phyloP scores from a whole-genome alignment of 495 filamentous ascomycete genomes.

The Parachaetomium inaequale region DNA sequence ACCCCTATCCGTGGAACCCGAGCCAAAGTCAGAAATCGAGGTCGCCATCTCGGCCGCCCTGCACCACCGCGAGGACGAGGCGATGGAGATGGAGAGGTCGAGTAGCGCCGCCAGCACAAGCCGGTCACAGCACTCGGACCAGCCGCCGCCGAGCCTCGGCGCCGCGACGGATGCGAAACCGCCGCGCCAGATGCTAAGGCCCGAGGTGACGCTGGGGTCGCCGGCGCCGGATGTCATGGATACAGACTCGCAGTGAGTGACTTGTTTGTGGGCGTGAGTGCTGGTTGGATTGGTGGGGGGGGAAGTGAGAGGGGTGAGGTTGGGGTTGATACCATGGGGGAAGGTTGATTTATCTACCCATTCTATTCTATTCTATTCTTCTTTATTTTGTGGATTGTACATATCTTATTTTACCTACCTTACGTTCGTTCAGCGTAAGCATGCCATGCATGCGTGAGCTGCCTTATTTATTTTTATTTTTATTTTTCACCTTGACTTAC shows the following conservation, averaged over 20 bases:
- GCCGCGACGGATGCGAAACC: neutral
- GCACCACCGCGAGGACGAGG: neutral
- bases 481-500: neutral
- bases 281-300: too few species aligned
- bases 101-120: slow-evolving; percentile 14
- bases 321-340: too few species aligned
- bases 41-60: slow-evolving; percentile 12
- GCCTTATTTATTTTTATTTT: neutral
- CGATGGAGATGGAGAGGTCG: slow-evolving; percentile 23
- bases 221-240: slow-evolving; percentile 34
- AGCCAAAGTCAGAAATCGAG: slow-evolving; percentile 16
- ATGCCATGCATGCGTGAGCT: neutral
- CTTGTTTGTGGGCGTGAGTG: neutral
- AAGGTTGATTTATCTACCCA: neutral
- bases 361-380: neutral
- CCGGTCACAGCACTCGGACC: slow-evolving; percentile 1
- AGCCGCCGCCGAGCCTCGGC: neutral
- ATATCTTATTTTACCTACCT: neutral
- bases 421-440: neutral
- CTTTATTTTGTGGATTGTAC: neutral
- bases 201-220: slow-evolving; percentile 33
- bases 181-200: slow-evolving; percentile 6
- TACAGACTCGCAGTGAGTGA: slow-evolving; percentile 21
- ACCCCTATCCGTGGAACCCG: slow-evolving; percentile 9
- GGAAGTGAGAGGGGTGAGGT: too few species aligned